Conservation (phyloP, 2,329 filamentous ascomycete species). For the Aspergillus transmontanensis region DNA sequence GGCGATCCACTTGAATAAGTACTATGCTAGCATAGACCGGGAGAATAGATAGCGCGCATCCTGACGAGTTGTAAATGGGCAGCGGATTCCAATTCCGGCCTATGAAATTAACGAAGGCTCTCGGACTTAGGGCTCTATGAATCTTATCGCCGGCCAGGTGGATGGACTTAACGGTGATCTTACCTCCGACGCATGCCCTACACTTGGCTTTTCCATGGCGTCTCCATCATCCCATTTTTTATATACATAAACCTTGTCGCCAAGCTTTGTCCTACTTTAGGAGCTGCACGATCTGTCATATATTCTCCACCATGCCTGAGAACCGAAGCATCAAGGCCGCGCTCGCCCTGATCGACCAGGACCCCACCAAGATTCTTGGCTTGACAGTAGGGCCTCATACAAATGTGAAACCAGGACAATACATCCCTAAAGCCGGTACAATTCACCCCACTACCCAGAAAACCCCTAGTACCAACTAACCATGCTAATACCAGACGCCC, state of each 20-base stretch:
- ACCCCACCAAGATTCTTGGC: background rate
- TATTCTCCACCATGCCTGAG: background rate
- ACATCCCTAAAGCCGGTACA: background rate
- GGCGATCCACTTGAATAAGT: too few species aligned
- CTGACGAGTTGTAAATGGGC: too few species aligned
- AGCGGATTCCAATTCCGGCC: too few species aligned
- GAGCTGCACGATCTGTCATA: too few species aligned
- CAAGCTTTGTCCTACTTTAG: background rate
- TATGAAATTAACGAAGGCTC: too few species aligned
- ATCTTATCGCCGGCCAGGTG: background rate
- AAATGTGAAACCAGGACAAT: background rate
- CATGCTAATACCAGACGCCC: slow-evolving; percentile 17
- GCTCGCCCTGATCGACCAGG: background rate
- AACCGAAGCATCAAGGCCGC: background rate
- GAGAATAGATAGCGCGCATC: too few species aligned
- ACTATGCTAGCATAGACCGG: too few species aligned
- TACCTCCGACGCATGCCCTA: background rate
- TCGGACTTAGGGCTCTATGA: background rate
- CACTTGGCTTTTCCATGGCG: background rate
- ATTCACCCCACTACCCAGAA: too few species aligned
- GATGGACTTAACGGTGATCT: background rate
- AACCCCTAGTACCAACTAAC: background rate
- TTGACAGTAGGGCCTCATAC: background rate
- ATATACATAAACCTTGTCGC: background rate
- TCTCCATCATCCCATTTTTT: background rate